Conservation (phyloP, 176 grass and related monocot species). For the Triticum turgidum region DNA sequence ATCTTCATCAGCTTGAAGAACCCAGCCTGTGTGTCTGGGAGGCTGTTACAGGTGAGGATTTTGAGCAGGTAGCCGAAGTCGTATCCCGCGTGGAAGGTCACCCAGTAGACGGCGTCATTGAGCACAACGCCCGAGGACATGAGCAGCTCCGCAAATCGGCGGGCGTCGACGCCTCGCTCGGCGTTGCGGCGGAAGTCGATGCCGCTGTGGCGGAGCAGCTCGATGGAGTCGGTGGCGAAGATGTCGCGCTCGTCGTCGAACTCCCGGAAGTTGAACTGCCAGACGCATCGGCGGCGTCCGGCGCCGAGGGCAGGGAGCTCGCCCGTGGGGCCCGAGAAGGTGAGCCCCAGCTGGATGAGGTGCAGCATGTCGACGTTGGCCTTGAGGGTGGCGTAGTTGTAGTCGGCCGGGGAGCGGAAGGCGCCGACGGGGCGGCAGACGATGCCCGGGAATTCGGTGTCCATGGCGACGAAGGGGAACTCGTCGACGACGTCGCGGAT, state of each 20-base stretch:
- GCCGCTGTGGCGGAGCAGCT: conserved; percentile 85
- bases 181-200: conserved; percentile 82
- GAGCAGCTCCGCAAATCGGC: conserved; percentile 75
- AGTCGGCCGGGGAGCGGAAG: conserved; percentile 77
- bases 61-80: conserved; percentile 95
- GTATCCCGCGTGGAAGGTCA: conserved; percentile 92
- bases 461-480: conserved; percentile 93
- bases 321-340: conserved; percentile 70
- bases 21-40: conserved; percentile 65
- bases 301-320: conserved; percentile 66
- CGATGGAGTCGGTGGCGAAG: conserved; percentile 86
- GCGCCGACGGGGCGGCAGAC: conserved; percentile 80
- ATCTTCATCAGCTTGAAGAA: conserved; percentile 93
- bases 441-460: conserved; percentile 95
- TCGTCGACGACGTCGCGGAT: conserved; percentile 92
- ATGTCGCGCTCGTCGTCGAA: conserved; percentile 76
- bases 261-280: conserved; percentile 99
- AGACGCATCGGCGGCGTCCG: conserved; percentile 64
- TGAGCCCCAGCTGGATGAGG: conserved; percentile 92
- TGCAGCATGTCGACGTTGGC: conserved; percentile 98
- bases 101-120: conserved; percentile 84
- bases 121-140: conserved; percentile 96
- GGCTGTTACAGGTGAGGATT: conserved; percentile 77
- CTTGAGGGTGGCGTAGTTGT: conserved; percentile 97
- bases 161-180: conserved; percentile 65